Evolutionary conservation across 2,329 filamentous ascomycete genomes (phyloP).

Genomic region (Colletotrichum plurivorum): DNA sequence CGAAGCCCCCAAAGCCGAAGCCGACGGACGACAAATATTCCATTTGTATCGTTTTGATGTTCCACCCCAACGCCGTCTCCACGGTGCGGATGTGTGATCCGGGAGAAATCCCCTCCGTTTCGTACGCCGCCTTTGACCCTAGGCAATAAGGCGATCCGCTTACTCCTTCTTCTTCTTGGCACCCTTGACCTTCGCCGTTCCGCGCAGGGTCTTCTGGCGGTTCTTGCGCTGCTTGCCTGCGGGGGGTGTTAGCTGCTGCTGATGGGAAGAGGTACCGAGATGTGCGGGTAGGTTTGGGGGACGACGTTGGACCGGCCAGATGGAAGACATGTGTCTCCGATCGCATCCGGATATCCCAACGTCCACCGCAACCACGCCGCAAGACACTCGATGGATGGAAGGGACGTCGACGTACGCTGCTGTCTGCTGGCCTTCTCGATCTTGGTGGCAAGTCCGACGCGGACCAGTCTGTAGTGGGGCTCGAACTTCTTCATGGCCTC

Average conservation of each 20-base stretch:
- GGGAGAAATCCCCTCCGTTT: conserved; percentile 35
- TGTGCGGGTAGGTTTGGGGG: no score
- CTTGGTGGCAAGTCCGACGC: conserved; percentile 93
- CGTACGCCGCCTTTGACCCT: conserved; percentile 34
- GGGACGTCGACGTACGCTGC: conserved; percentile 84
- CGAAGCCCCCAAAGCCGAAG: conserved; percentile 22
- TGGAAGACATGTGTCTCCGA: conserved; percentile 27
- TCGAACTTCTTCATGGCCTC: conserved; percentile 99
- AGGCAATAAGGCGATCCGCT: conserved; percentile 57
- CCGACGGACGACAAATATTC: conserved; percentile 32
- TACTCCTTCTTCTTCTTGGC: conserved; percentile 95
- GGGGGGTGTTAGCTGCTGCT: conserved; percentile 44
- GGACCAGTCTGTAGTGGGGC: conserved; percentile 96
- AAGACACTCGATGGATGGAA: not conserved
- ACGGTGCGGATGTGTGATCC: conserved; percentile 38
- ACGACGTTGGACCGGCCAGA: conserved; percentile 31
- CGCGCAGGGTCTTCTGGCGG: conserved; percentile 98
- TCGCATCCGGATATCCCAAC: not conserved
- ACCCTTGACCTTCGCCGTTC: conserved; percentile 98
- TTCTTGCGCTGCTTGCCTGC: conserved; percentile 99
- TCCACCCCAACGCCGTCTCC: conserved; percentile 41
- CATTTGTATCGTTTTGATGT: conserved; percentile 36
- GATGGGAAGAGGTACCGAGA: not conserved
- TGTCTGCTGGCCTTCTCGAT: conserved; percentile 98
- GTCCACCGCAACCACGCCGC: not conserved